These are phyloP conservation scores for Lecanicillium sp. DNA, from an alignment of 2,329 filamentous ascomycete genomes.

Conservation along the genomic window DNA sequence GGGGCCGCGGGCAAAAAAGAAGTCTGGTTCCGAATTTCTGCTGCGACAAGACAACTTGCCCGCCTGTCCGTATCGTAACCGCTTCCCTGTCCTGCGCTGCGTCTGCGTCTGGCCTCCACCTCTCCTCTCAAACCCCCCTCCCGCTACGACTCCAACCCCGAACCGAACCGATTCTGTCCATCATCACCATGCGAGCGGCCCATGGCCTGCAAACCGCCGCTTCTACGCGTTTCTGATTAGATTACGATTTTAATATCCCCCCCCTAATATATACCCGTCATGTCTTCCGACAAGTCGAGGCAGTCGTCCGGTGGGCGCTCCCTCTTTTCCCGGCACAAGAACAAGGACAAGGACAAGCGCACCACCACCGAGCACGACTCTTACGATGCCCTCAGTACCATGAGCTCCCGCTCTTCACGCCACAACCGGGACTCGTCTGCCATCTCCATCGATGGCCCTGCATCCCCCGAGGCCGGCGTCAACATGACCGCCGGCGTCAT, in stretches of 20 bases:
- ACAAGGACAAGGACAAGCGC: constrained; percentile 62
- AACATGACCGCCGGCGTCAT: constrained; percentile 77
- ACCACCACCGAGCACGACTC: constrained; percentile 56
- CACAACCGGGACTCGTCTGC: constrained; percentile 69
- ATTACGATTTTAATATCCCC: neutral
- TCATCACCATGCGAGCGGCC: constrained; percentile 36
- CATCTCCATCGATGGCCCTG: constrained; percentile 63
- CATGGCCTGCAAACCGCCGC: constrained; percentile 29
- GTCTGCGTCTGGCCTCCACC: no score
- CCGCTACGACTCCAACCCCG: constrained; percentile 3
- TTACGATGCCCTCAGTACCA: constrained; percentile 54
- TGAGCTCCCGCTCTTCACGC: constrained; percentile 65
- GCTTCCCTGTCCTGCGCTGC: no score
- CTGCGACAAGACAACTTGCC: no score
- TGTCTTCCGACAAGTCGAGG: constrained; percentile 69
- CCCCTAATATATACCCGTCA: constrained; percentile 34
- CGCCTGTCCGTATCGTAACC: no score
- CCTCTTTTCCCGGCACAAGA: constrained; percentile 86
- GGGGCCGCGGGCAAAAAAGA: neutral
- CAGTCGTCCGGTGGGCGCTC: constrained; percentile 71
- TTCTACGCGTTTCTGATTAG: constrained; percentile 25
- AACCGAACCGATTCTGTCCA: constrained; percentile 10
- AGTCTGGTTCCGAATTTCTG: no score
- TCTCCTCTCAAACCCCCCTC: constrained; percentile 2
- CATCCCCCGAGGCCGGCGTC: constrained; percentile 58